A percentile compares a stretch with the other conserved stretches of the same genome.
These are phyloP conservation scores for Bimuria novae-zelandiae DNA, from an alignment of 2,329 filamentous ascomycete species.

Conservation along the genomic window DNA sequence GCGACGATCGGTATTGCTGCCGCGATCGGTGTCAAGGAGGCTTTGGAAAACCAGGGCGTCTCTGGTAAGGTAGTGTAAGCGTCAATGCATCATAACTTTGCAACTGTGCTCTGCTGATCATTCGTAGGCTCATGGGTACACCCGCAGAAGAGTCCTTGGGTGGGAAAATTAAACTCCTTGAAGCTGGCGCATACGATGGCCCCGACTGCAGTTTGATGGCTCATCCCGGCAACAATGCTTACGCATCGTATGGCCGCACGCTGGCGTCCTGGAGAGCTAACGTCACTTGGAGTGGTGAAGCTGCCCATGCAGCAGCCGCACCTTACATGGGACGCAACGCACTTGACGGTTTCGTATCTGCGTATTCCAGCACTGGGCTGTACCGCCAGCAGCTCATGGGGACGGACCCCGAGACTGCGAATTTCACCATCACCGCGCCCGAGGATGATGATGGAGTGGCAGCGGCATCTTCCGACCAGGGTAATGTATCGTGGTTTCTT, in stretches of 20 bases:
- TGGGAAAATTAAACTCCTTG: slow-evolving; percentile 53
- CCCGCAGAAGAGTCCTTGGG: slow-evolving; percentile 51
- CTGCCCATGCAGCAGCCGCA: slow-evolving; percentile 38
- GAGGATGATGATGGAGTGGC: slow-evolving; percentile 3
- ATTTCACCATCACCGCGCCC: slow-evolving; percentile 4
- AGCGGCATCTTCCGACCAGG: slow-evolving; percentile 11
- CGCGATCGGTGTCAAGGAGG: slow-evolving; percentile 43
- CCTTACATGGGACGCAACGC: slow-evolving; percentile 38
- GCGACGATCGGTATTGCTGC: slow-evolving; percentile 45
- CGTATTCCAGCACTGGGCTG: slow-evolving; percentile 18
- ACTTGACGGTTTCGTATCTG: slow-evolving; percentile 22
- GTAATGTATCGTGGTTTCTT: slow-evolving; percentile 16
- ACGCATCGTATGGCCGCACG: slow-evolving; percentile 57
- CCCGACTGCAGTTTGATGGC: slow-evolving; percentile 37
- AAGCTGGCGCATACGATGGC: slow-evolving; percentile 50
- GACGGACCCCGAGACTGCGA: slow-evolving; percentile 11
- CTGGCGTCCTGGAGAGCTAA: slow-evolving; percentile 57
- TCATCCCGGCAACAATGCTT: slow-evolving; percentile 43
- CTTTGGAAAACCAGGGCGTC: slow-evolving; percentile 33
- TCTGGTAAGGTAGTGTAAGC: slow-evolving; percentile 37
- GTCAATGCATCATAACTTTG: background rate
- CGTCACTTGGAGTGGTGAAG: slow-evolving; percentile 55
- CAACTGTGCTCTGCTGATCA: slow-evolving; percentile 12
- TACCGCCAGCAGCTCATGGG: slow-evolving; percentile 20
- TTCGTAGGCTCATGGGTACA: slow-evolving; percentile 45